A percentile compares a stretch with the other conserved stretches of the same genome.
Evolutionary conservation across 2,329 filamentous ascomycete genomes (phyloP).

Genomic region (Emmonsiellopsis sp.): DNA sequence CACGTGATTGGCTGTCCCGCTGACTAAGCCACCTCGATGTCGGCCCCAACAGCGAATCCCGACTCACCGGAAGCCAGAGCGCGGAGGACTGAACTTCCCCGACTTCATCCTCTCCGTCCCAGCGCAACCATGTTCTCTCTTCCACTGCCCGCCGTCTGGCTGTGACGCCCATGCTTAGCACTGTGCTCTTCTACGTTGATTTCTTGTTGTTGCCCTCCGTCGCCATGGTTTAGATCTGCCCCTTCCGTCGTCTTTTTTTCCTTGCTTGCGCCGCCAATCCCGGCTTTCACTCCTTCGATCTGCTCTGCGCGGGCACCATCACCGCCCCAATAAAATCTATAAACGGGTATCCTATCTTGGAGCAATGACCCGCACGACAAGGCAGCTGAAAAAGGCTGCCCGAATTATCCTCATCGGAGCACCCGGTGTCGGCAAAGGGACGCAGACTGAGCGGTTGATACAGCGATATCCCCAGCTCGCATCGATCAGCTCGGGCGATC

Average conservation of each 20-base stretch:
- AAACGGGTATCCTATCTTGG: neutral
- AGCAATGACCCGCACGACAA: slow-evolving; percentile 18
- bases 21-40: neutral
- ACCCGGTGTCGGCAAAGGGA: slow-evolving; percentile 95
- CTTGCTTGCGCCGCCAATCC: too few relatives aligned
- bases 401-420: slow-evolving; percentile 91
- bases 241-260: too few relatives aligned
- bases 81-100: too few relatives aligned
- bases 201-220: too few relatives aligned
- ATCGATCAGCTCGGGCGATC: slow-evolving; percentile 86
- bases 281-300: too few relatives aligned
- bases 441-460: slow-evolving; percentile 83
- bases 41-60: neutral
- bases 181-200: too few relatives aligned
- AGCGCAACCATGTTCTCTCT: too few relatives aligned
- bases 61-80: neutral
- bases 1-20: neutral
- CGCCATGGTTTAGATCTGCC: too few relatives aligned
- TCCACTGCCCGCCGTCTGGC: too few relatives aligned
- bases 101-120: too few relatives aligned
- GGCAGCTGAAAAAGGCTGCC: slow-evolving; percentile 65
- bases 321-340: neutral
- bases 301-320: too few relatives aligned
- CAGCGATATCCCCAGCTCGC: slow-evolving; percentile 79
- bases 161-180: too few relatives aligned